Evolutionary conservation across 257 asterid species (phyloP).

Genomic region (Solanum chaucha): DNA sequence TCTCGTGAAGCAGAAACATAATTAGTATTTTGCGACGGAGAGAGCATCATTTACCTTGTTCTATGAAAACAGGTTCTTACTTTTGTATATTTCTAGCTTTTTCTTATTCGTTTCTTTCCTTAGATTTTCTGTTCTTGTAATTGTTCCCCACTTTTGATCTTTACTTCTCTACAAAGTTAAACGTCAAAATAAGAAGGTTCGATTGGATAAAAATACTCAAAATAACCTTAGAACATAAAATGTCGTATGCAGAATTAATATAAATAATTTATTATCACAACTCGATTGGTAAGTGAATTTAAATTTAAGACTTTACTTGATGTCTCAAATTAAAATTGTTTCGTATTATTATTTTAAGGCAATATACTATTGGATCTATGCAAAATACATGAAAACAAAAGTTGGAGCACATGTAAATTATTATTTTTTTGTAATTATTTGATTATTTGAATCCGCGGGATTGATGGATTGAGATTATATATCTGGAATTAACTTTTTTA

Average conservation of each 20-base stretch:
- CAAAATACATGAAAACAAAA: not conserved
- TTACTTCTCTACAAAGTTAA: not conserved
- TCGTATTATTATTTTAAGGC: not conserved
- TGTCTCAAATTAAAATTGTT: not conserved
- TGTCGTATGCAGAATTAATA: not conserved
- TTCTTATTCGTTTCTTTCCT: not conserved
- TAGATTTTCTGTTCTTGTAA: too few relatives aligned
- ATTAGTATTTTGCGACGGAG: too few relatives aligned
- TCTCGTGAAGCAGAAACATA: too few relatives aligned
- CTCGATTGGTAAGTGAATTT: too few relatives aligned
- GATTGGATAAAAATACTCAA: not conserved
- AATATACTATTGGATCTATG: not conserved
- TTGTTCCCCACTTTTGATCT: not conserved
- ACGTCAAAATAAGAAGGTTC: too few relatives aligned
- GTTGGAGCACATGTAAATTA: not conserved
- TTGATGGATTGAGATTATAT: too few relatives aligned
- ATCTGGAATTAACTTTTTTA: not conserved
- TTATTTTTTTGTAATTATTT: too few relatives aligned
- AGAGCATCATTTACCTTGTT: not conserved
- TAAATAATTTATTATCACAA: too few relatives aligned
- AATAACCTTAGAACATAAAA: too few relatives aligned
- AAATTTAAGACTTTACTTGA: not conserved
- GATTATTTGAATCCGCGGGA: not conserved
- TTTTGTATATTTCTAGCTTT: too few relatives aligned
- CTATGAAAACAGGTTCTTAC: not conserved